A percentile compares a stretch with the other conserved stretches of the same genome.
phyloP scores from a whole-genome alignment of 1,284 basidiomycete species.

The Apiotrichum sp. region DNA sequence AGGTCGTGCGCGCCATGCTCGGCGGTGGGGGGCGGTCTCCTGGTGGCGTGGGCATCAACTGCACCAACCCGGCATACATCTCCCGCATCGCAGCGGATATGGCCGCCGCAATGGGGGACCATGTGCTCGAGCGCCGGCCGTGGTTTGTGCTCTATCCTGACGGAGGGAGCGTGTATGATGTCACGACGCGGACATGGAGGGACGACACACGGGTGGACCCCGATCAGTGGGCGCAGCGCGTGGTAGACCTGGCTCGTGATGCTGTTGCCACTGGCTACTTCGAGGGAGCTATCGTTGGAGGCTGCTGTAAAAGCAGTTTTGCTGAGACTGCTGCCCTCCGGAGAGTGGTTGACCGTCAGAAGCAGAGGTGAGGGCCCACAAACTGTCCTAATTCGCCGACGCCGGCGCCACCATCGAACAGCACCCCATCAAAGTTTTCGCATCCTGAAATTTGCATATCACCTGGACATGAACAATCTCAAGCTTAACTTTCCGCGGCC shows the following conservation, averaged over 20 bases:
- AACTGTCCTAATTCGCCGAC: too few relatives aligned
- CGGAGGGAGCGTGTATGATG: slow-evolving; percentile 58
- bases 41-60: slow-evolving; percentile 64
- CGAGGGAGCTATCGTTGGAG: slow-evolving; percentile 59
- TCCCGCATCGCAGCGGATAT: slow-evolving; percentile 46
- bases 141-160: slow-evolving; percentile 66
- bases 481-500: too few relatives aligned
- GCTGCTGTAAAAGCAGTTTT: slow-evolving; percentile 63
- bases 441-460: too few relatives aligned
- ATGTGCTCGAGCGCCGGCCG: neutral
- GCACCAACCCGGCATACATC: slow-evolving; percentile 51
- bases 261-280: slow-evolving; percentile 44
- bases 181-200: slow-evolving; percentile 52
- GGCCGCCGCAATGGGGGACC: neutral
- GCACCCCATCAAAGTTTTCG: too few relatives aligned
- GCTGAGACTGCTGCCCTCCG: slow-evolving; percentile 52
- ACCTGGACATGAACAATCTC: too few relatives aligned
- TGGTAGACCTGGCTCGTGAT: slow-evolving; percentile 41
- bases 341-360: neutral
- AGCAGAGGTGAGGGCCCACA: too few relatives aligned
- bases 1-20: slow-evolving; percentile 47
- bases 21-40: slow-evolving; percentile 33
- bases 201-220: slow-evolving; percentile 15
- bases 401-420: too few relatives aligned
- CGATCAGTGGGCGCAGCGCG: slow-evolving; percentile 50